Evolutionary conservation across 2,329 filamentous ascomycete genomes (phyloP), one percentile per base, ranked within the genome.

Genomic region (Teratosphaeria epicoccoides): DNA sequence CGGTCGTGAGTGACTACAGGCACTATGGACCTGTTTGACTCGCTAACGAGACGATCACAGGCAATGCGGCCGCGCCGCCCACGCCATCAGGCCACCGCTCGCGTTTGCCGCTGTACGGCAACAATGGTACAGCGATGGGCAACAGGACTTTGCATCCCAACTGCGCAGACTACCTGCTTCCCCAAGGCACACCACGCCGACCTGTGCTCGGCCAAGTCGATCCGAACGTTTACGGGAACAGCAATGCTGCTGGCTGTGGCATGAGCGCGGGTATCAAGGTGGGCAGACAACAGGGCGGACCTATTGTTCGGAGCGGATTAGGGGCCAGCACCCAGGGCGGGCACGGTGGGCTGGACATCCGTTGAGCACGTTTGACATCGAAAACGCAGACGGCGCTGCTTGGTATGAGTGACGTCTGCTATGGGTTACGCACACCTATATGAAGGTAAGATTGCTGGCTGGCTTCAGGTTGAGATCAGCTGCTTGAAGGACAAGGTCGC

Each of bases 141-240:
- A 65, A 66, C 44, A 63, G 63, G 22, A 7, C 4, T 20, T 40
- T 20, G 33, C 33, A 40, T 5, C 9, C 33, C n/a, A 14, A 12
- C n/a, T 5, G 22, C 44, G 3, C 25, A 28, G 14, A 24, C 6
- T 46, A 46, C n/a, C 44, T 25, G 23, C 44, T 24, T 11, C 44
- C 44, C 12, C 57, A 62, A 10, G 64, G 66, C 10, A 66, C 68
- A 0, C 60, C 66, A 17, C 58, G 57, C 29, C 61, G 68, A 45
- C 67, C 67, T 37, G 59, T 66, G 11, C 51, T 71, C 4, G 57
- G 59, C n/a, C 57, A 55, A 24, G 22, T 62, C 12, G 50, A 63
- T 46, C 48, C 57, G 12, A 64, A 64, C 49, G 45, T 57, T 5
- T 58, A 61, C 46, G 63, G 57, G 20, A 66, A 67, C 51, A 58